phyloP scores from a whole-genome alignment of 257 asterid species.

The Forsythia suspensa region DNA sequence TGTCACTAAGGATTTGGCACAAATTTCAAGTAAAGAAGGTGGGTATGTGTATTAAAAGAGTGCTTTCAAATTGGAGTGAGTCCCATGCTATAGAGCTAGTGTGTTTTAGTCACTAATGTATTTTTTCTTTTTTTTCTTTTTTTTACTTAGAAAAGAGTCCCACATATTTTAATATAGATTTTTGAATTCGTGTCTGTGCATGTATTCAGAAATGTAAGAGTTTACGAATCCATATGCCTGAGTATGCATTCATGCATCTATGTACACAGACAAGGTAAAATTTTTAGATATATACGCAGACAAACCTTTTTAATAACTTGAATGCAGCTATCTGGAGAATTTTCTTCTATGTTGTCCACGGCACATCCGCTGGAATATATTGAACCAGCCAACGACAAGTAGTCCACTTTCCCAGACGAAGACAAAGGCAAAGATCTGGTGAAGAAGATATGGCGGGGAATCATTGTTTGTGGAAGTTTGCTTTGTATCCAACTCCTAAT shows the following conservation, averaged over 20 bases:
- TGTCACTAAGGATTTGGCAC: neutral
- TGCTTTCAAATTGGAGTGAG: neutral
- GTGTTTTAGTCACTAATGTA: neutral
- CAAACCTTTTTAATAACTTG: conserved; percentile 66
- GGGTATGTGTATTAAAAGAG: neutral
- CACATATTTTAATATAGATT: neutral
- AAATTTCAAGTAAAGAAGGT: neutral
- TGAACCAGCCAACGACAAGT: conserved; percentile 55
- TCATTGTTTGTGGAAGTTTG: conserved; percentile 70
- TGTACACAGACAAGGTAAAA: neutral
- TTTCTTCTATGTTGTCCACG: conserved; percentile 34
- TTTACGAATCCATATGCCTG: neutral
- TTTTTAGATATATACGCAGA: neutral
- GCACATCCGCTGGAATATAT: conserved; percentile 30
- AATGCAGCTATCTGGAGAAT: conserved; percentile 49
- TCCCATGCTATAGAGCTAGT: neutral
- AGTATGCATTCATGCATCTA: neutral
- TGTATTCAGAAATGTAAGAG: neutral
- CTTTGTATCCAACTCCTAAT: conserved; percentile 60
- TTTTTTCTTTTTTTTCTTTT: neutral
- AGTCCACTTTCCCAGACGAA: conserved; percentile 87
- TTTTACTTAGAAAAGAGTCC: neutral
- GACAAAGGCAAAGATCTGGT: conserved; percentile 66
- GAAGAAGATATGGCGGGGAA: conserved; percentile 62
- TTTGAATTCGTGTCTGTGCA: neutral